Evolutionary conservation across 192 early-diverging fungal species (phyloP).

Genomic region (Oehlia diaphana): DNA sequence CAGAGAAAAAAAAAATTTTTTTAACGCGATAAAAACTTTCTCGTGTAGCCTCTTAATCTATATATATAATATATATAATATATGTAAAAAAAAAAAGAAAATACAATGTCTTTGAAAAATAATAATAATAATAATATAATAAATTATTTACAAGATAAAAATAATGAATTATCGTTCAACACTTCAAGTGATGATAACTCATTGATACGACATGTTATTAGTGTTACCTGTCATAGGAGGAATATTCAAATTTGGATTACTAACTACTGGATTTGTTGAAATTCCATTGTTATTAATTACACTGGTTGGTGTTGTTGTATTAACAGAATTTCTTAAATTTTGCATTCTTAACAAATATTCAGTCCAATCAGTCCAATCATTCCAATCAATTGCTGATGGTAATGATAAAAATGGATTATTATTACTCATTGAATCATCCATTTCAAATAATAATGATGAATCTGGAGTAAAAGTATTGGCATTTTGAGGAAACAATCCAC

Average conservation of each 20-base stretch:
- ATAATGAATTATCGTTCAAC: not conserved
- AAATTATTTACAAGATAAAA: not conserved
- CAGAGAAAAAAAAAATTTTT: too few relatives aligned
- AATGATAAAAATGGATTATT: constrained; percentile 10
- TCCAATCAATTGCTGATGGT: not conserved
- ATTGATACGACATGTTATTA: not conserved
- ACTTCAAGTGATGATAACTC: too few relatives aligned
- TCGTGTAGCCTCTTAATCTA: too few relatives aligned
- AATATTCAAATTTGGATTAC: not conserved
- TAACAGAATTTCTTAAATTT: not conserved
- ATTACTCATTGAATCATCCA: not conserved
- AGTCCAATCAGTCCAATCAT: not conserved
- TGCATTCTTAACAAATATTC: constrained; percentile 10
- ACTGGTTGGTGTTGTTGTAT: not conserved
- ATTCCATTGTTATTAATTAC: not conserved
- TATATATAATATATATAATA: too few relatives aligned
- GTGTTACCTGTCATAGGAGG: not conserved
- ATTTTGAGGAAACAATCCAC: constrained; percentile 21
- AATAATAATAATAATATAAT: not conserved
- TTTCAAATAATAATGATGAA: constrained; percentile 17
- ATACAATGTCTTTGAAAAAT: not conserved
- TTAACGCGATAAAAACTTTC: too few relatives aligned
- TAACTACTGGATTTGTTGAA: not conserved
- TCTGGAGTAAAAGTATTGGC: constrained; percentile 20
- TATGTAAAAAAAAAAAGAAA: not conserved